These are phyloP conservation scores for Ascochyta viciae-villosae DNA, from an alignment of 2,329 filamentous ascomycete species.

Conservation along the genomic window DNA sequence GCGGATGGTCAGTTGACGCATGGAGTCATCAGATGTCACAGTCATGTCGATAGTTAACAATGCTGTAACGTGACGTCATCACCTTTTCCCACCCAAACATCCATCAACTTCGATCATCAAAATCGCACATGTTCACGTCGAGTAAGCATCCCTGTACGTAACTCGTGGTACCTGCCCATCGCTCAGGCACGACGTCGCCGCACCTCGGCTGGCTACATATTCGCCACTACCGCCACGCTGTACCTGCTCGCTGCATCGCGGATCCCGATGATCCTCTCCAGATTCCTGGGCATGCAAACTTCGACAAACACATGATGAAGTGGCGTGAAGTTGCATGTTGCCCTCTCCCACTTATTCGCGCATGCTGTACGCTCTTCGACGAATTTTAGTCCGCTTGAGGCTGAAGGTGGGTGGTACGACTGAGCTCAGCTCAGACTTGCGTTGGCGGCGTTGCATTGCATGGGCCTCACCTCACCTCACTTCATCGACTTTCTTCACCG, in stretches of 20 bases:
- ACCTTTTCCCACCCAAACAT: not conserved
- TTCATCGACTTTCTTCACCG: not conserved
- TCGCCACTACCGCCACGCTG: constrained; percentile 2
- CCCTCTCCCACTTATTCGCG: not conserved
- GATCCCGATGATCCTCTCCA: constrained; percentile 8
- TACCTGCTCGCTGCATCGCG: not conserved
- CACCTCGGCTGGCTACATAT: constrained; percentile 6
- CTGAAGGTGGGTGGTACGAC: not conserved
- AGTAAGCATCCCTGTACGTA: not conserved
- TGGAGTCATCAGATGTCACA: not conserved
- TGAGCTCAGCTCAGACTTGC: constrained; percentile 7
- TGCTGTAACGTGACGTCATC: constrained; percentile 8
- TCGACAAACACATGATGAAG: too few species aligned
- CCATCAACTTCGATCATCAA: not conserved
- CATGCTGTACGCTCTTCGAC: not conserved
- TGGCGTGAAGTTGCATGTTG: too few species aligned
- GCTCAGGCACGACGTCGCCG: constrained; percentile 8
- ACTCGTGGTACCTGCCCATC: constrained; percentile 17
- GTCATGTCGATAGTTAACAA: not conserved
- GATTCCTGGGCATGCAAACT: not conserved
- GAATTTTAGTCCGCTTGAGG: not conserved
- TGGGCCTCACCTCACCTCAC: not conserved
- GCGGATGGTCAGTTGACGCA: not conserved
- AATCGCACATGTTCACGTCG: not conserved
- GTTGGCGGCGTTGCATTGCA: not conserved